Conservation (phyloP, 345 rosid species). For the Capsella bursapastoris region DNA sequence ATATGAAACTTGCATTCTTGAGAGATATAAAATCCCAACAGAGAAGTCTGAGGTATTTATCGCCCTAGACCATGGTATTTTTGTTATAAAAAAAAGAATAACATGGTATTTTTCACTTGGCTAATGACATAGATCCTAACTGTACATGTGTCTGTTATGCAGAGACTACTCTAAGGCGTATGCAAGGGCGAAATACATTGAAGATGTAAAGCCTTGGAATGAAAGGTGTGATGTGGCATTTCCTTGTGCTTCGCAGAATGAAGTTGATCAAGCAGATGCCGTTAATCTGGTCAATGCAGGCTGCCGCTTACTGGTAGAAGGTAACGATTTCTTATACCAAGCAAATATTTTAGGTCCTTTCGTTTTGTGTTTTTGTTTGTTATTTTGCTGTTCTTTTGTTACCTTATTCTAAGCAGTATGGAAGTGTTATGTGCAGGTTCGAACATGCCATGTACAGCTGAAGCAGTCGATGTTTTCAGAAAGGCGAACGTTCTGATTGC, state of each 20-base stretch:
- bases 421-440: constrained; percentile 59
- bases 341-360: constrained; percentile 3
- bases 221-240: constrained; percentile 96
- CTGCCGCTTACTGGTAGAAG: constrained; percentile 90
- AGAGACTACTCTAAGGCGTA: constrained; percentile 99
- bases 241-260: constrained; percentile 96
- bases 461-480: constrained; percentile 86
- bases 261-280: constrained; percentile 96
- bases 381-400: neutral
- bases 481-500: constrained; percentile 89
- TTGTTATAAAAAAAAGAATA: neutral
- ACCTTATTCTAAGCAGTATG: constrained; percentile 4
- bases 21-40: constrained; percentile 97
- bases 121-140: constrained; percentile 10
- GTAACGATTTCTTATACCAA: constrained; percentile 48
- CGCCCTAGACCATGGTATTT: constrained; percentile 11
- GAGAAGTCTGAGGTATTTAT: constrained; percentile 81
- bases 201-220: constrained; percentile 95
- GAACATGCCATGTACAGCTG: constrained; percentile 96
- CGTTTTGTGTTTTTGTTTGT: neutral
- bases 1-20: constrained; percentile 90
- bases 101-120: constrained; percentile 17
- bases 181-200: constrained; percentile 93
- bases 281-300: constrained; percentile 88
- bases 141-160: constrained; percentile 42